Evolutionary conservation across 2,329 filamentous ascomycete species (phyloP), one percentile per base, ranked within the genome.

Genomic region (Cadophora luteo-olivacea): DNA sequence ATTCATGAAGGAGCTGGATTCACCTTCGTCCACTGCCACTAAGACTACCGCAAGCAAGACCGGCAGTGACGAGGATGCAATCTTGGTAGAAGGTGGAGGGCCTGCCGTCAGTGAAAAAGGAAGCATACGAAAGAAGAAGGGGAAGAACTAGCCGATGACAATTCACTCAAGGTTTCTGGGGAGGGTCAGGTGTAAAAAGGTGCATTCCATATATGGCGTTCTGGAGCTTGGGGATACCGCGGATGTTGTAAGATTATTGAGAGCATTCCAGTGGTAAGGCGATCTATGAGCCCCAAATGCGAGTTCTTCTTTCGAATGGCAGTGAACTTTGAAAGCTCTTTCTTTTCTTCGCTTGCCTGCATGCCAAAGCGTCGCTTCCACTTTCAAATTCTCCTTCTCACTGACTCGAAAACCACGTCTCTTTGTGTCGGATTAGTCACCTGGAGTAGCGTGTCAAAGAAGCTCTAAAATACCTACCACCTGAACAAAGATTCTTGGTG

Each of bases 1-100:
- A 16, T 94, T 96, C 75, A 91, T 97, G 87, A 93, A 92, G 81
- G 94, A 97, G 83, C 84, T 97, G 60, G 91, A 94, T 66, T 86
- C 84, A 63, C 81, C 86, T 71, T 85, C 86, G 69, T 81, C 84
- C 73, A 80, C 78, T 57, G 80, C 82, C 76, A 72, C 79, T 70
- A 71, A 76, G 71, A 78, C 78, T 57, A 72, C 74, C 5, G 75
- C 79, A 25, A 77, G 80, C 72, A 81, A 82, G 65, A 73, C 78
- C 63, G 80, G 78, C 51, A 91, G 89, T 77, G 88, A 91, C 77
- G 91, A 93, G 69, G 91, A 94, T 77, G 88, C 89, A 22, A 92
- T 97, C 29, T 82, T 97, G 71, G 92, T 97, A 61, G 92, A 96
- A 75, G 68, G 68, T 33, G 69, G 71, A 41, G 68, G 72, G 1